Evolutionary conservation across 2,329 filamentous ascomycete species (phyloP).

Genomic region (Ophiosphaerella herpotricha): DNA sequence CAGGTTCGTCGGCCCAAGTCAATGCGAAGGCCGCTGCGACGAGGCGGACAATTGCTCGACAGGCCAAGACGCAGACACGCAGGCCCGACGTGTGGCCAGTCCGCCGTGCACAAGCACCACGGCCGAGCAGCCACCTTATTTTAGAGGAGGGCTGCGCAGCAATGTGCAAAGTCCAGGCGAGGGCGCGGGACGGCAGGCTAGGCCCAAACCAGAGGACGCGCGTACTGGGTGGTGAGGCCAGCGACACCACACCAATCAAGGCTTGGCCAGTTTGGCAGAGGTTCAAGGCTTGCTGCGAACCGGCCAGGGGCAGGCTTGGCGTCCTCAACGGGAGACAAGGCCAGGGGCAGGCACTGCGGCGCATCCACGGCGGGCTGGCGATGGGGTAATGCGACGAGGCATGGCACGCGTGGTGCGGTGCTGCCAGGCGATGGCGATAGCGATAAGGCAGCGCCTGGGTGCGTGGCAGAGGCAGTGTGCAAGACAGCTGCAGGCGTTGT

Average conservation of each 20-base stretch:
- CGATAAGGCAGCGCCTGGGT: too few relatives aligned
- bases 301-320: conserved; percentile 10
- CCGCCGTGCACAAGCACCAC: too few relatives aligned
- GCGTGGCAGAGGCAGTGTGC: too few relatives aligned
- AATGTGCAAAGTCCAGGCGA: background rate
- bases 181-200: conserved; percentile 4
- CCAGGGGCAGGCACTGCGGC: conserved; percentile 7
- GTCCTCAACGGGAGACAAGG: conserved; percentile 8
- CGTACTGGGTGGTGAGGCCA: conserved; percentile 5
- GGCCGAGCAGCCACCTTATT: background rate
- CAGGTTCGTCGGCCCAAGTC: too few relatives aligned
- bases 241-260: conserved; percentile 5
- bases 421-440: too few relatives aligned
- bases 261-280: background rate
- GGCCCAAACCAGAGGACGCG: background rate
- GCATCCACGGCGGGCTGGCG: background rate
- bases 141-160: background rate
- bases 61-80: too few relatives aligned
- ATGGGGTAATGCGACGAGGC: background rate
- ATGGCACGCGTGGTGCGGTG: too few relatives aligned
- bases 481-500: conserved; percentile 9
- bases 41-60: too few relatives aligned
- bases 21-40: too few relatives aligned
- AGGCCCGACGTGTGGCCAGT: too few relatives aligned
- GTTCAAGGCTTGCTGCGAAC: conserved; percentile 8